These are phyloP conservation scores for Tuctoria greenei DNA, from an alignment of 176 grass and related monocot genomes.

Conservation along the genomic window DNA sequence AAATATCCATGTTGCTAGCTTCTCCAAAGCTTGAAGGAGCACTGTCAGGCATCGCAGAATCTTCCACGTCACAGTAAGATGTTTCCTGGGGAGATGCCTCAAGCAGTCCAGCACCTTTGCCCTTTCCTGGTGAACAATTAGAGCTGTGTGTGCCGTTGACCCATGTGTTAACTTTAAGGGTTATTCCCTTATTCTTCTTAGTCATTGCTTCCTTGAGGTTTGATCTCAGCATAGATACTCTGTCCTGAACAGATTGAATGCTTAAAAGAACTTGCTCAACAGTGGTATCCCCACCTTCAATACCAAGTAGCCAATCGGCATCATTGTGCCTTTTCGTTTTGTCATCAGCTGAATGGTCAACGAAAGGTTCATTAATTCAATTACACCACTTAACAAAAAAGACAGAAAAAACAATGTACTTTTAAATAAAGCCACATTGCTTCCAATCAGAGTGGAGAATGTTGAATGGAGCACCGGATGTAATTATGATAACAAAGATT, in stretches of 20 bases:
- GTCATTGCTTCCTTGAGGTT: constrained; percentile 52
- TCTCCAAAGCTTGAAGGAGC: constrained; percentile 86
- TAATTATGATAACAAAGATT: background rate
- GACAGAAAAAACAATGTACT: background rate
- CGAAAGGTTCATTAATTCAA: constrained; percentile 21
- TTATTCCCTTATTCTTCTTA: constrained; percentile 50
- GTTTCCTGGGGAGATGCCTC: constrained; percentile 41
- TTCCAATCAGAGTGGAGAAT: background rate
- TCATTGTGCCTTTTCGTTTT: constrained; percentile 66
- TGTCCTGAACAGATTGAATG: constrained; percentile 71
- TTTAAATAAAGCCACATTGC: background rate
- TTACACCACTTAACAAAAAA: constrained; percentile 10
- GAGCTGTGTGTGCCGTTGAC: constrained; percentile 55
- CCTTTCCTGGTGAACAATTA: constrained; percentile 65
- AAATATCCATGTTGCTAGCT: constrained; percentile 79
- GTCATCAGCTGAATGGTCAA: constrained; percentile 61
- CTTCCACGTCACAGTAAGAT: constrained; percentile 72
- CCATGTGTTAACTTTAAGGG: constrained; percentile 39
- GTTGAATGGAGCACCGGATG: background rate
- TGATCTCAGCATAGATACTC: constrained; percentile 58
- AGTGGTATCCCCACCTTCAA: constrained; percentile 54
- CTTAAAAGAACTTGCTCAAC: constrained; percentile 74
- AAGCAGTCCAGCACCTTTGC: constrained; percentile 35
- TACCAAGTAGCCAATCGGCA: constrained; percentile 75
- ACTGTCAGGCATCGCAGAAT: constrained; percentile 68